phyloP scores from a whole-genome alignment of 306 rosid species.

The Sesbania bispinosa region DNA sequence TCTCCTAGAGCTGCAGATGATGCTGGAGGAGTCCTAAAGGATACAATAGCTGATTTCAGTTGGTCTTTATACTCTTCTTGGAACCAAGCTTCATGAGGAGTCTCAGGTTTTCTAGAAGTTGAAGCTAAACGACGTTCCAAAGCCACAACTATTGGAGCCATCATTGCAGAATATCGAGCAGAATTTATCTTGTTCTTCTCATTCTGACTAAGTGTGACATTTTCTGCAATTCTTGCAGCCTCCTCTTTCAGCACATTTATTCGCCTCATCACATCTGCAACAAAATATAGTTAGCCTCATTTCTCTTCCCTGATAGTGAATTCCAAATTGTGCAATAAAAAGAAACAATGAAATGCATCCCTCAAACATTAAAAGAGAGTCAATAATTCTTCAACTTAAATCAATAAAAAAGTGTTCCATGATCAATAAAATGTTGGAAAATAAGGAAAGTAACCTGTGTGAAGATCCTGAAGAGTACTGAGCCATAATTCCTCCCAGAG shows the following conservation, averaged over 20 bases:
- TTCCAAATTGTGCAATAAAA: conserved; percentile 8
- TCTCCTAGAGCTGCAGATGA: conserved; percentile 80
- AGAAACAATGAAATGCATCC: conserved; percentile 13
- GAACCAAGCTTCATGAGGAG: conserved; percentile 97
- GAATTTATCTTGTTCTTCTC: conserved; percentile 93
- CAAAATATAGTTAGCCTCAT: conserved; percentile 27
- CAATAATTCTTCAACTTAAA: not conserved
- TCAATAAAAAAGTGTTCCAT: conserved; percentile 21
- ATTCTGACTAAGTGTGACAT: conserved; percentile 81
- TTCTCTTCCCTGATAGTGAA: conserved; percentile 17
- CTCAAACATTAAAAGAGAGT: not conserved
- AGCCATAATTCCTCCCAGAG: conserved; percentile 99
- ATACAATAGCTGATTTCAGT: conserved; percentile 66
- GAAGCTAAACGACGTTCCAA: conserved; percentile 94
- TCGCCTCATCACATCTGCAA: conserved; percentile 93
- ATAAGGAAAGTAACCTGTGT: conserved; percentile 55
- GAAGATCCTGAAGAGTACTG: conserved; percentile 97
- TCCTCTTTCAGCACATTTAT: conserved; percentile 88
- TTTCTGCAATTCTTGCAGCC: conserved; percentile 90
- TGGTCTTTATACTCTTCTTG: conserved; percentile 77
- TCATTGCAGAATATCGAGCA: conserved; percentile 97
- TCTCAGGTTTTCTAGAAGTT: conserved; percentile 90
- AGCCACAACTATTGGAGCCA: conserved; percentile 98
- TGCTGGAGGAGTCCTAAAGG: conserved; percentile 76
- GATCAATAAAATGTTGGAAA: conserved; percentile 15